A percentile compares a stretch with the other conserved stretches of the same genome.
These are phyloP conservation scores for Leccinum subfulvum DNA, from an alignment of 1,284 basidiomycete species.

Conservation along the genomic window DNA sequence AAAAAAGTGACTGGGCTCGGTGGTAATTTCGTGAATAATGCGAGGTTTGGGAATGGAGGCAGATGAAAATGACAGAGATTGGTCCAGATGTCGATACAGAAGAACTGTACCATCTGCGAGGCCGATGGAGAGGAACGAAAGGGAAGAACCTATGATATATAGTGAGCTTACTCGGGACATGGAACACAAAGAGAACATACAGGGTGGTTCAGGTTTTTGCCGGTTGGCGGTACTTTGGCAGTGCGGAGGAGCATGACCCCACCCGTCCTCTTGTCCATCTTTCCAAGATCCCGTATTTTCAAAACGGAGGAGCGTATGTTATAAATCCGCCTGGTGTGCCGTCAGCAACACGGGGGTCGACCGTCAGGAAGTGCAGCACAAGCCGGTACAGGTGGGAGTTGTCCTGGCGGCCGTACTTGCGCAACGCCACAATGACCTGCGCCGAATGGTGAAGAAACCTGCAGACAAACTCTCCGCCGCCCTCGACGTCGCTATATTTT, in stretches of 20 bases:
- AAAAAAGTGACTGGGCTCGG: constrained; percentile 92
- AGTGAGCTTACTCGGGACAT: constrained; percentile 1
- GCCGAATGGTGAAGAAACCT: too few species aligned
- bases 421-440: constrained; percentile 62
- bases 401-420: constrained; percentile 63
- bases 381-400: constrained; percentile 83
- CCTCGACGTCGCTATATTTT: too few species aligned
- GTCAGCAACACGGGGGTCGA: too few species aligned
- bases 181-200: constrained; percentile 41
- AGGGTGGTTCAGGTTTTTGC: constrained; percentile 68
- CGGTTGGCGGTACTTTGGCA: constrained; percentile 75
- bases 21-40: constrained; percentile 73
- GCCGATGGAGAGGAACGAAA: constrained; percentile 87
- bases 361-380: constrained; percentile 46
- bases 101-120: constrained; percentile 94
- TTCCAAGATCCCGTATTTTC: constrained; percentile 87
- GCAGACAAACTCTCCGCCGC: too few species aligned
- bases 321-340: constrained; percentile 23
- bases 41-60: constrained; percentile 79
- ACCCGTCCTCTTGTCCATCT: constrained; percentile 70
- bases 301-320: constrained; percentile 71
- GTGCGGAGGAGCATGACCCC: constrained; percentile 73
- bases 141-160: constrained; percentile 32
- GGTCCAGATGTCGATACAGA: constrained; percentile 87
- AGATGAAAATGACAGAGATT: constrained; percentile 74